phyloP scores from a whole-genome alignment of 257 asterid genomes.

The Solanum rostratum region DNA sequence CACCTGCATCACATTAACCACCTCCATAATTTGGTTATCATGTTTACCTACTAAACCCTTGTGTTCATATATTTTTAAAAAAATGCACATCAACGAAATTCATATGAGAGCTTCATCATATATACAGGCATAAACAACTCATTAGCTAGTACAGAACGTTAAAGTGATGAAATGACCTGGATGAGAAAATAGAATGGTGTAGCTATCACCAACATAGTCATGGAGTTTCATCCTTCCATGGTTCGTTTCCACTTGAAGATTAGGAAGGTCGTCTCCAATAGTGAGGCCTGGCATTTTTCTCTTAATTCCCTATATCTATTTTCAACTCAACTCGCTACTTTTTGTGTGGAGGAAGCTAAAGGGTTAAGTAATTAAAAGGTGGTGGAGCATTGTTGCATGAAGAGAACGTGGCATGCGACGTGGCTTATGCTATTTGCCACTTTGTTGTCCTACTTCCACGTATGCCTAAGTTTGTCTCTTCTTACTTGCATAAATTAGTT shows the following conservation, averaged over 20 bases:
- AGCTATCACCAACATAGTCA: constrained; percentile 41
- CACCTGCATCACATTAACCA: constrained; percentile 19
- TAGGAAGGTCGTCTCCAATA: constrained; percentile 68
- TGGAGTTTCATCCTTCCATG: constrained; percentile 68
- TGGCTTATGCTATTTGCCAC: constrained; percentile 8
- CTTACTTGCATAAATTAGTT: no score
- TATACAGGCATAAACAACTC: neutral
- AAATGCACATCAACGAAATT: no score
- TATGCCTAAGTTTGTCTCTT: neutral
- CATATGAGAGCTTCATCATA: no score
- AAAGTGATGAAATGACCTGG: constrained; percentile 27
- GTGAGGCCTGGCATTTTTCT: constrained; percentile 77
- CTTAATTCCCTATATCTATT: neutral
- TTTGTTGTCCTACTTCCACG: constrained; percentile 23
- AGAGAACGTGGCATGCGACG: constrained; percentile 24
- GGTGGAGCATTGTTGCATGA: constrained; percentile 6
- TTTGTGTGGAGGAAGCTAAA: neutral
- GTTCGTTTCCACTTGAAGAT: constrained; percentile 68
- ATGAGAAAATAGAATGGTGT: constrained; percentile 74
- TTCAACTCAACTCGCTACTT: no score
- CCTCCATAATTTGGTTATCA: no score
- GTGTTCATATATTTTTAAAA: no score
- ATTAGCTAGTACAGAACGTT: neutral
- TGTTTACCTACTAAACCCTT: no score
- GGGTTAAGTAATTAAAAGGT: neutral